phyloP scores from a whole-genome alignment of 2,329 filamentous ascomycete genomes.

The Diaporthe eres region DNA sequence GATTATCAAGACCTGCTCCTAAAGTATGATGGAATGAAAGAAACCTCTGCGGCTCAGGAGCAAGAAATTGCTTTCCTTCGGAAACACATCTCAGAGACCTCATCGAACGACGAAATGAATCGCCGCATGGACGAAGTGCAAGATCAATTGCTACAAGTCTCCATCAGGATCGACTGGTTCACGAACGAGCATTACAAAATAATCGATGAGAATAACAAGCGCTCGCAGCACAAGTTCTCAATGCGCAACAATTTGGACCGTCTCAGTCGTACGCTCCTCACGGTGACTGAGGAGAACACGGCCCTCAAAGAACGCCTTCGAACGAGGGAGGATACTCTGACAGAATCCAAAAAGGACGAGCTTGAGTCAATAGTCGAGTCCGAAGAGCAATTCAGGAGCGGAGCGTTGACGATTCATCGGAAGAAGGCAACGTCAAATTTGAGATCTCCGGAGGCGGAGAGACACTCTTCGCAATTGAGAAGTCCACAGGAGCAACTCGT shows the following conservation, averaged over 20 bases:
- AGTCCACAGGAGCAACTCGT: neutral
- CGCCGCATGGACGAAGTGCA: neutral
- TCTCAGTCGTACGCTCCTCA: neutral
- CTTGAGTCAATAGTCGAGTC: neutral
- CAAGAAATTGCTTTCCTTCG: neutral
- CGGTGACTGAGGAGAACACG: neutral
- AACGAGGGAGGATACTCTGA: neutral
- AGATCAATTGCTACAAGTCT: neutral
- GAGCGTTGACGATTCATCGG: neutral
- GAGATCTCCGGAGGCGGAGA: neutral
- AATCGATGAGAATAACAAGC: neutral
- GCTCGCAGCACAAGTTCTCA: neutral
- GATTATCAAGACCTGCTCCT: neutral
- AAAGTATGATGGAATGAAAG: neutral
- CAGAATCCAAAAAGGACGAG: neutral
- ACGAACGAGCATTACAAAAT: neutral
- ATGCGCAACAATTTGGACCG: neutral
- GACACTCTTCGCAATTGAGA: too few species aligned
- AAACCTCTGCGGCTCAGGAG: neutral
- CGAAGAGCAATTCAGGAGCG: neutral
- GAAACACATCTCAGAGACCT: neutral
- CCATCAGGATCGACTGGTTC: neutral
- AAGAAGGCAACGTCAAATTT: neutral
- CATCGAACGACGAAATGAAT: neutral
- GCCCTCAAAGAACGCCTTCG: neutral